phyloP scores from a whole-genome alignment of 805 yeast genomes.

The Ogataea minuta region DNA sequence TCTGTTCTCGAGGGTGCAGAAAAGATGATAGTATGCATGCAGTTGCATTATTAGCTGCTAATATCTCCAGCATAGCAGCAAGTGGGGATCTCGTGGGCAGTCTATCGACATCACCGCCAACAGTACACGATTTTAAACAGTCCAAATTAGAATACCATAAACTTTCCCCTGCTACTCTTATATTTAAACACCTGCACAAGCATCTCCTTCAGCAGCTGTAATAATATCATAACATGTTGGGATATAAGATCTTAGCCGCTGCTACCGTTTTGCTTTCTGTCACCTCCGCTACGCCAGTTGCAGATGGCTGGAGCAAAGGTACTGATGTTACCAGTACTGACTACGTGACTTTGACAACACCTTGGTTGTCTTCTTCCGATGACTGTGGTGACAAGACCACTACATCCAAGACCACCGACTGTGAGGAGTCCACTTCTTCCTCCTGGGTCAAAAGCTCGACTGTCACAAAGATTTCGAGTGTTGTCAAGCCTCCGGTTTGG shows the following conservation, averaged over 20 bases:
- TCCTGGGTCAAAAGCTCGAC: not conserved
- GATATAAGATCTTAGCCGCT: slow-evolving; percentile 10
- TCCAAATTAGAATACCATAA: slow-evolving; percentile 8
- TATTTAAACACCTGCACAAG: not conserved
- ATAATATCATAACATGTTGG: slow-evolving; percentile 5
- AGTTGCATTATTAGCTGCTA: no score
- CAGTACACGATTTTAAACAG: not conserved
- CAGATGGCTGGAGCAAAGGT: slow-evolving; percentile 2
- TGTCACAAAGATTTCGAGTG: not conserved
- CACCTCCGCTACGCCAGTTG: slow-evolving; percentile 6
- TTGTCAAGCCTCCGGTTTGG: no score
- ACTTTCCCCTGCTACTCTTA: not conserved
- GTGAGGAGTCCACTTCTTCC: slow-evolving; percentile 3
- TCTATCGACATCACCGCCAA: no score
- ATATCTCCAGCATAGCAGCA: no score
- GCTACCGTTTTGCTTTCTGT: slow-evolving; percentile 6
- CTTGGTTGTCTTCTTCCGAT: slow-evolving; percentile 1
- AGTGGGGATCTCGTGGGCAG: no score
- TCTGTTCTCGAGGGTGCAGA: slow-evolving; percentile 4
- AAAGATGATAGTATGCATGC: not conserved
- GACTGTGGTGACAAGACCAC: slow-evolving; percentile 6
- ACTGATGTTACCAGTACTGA: slow-evolving; percentile 7
- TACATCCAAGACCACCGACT: slow-evolving; percentile 4
- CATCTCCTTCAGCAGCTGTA: not conserved
- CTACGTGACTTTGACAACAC: slow-evolving; percentile 5